Conservation (phyloP, 129 eudicot species). For the Helianthus tuberosus region DNA sequence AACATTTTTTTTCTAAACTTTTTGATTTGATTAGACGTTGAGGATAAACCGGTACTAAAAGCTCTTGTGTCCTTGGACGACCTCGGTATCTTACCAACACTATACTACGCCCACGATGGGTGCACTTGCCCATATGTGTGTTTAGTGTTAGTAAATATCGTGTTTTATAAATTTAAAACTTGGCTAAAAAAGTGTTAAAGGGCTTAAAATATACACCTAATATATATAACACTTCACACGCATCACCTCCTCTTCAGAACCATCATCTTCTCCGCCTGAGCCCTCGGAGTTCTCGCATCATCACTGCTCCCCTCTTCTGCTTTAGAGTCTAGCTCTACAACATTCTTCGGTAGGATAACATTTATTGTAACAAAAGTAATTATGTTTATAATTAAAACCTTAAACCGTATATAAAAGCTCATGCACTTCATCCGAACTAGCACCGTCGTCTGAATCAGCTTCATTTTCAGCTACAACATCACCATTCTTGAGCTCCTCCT, state of each 20-base stretch:
- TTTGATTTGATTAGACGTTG: too few species aligned
- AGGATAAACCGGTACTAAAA: too few species aligned
- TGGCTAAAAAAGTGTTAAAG: too few species aligned
- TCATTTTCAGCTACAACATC: conserved; percentile 30
- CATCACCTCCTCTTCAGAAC: conserved; percentile 57
- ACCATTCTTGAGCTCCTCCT: conserved; percentile 37
- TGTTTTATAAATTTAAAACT: too few species aligned
- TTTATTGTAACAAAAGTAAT: background rate
- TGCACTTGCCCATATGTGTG: too few species aligned
- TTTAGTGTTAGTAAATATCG: too few species aligned
- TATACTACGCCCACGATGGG: too few species aligned
- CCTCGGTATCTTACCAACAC: too few species aligned
- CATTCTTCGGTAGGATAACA: conserved; percentile 10
- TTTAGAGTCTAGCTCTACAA: conserved; percentile 8
- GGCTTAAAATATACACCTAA: too few species aligned
- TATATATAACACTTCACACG: too few species aligned
- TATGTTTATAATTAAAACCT: background rate
- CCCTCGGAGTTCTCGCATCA: conserved; percentile 23
- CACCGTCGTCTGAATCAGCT: conserved; percentile 16
- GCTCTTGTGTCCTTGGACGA: too few species aligned
- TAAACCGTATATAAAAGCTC: background rate
- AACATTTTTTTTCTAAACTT: too few species aligned
- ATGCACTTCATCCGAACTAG: conserved; percentile 42
- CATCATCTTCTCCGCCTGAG: conserved; percentile 48
- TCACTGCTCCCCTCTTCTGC: conserved; percentile 24